Conservation (phyloP, 1,139 yeast genomes). For the Protomyces lactucae-debilis region DNA sequence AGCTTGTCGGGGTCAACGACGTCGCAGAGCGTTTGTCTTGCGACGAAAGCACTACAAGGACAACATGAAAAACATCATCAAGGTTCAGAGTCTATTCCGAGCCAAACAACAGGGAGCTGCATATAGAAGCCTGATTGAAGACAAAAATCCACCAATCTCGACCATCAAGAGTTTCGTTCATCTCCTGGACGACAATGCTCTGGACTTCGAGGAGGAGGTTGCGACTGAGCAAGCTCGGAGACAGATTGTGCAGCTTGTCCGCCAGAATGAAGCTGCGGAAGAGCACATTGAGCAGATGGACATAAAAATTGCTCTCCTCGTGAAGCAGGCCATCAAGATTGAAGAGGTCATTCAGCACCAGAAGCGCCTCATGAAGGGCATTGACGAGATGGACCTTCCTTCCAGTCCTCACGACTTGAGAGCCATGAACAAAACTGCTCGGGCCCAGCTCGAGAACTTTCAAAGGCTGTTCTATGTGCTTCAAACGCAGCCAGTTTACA, state of each 20-base stretch:
- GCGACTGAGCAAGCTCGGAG: slow-evolving; percentile 65
- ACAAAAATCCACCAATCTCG: slow-evolving; percentile 68
- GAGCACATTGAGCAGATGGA: slow-evolving; percentile 74
- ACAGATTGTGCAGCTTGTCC: slow-evolving; percentile 58
- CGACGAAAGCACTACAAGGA: slow-evolving; percentile 51
- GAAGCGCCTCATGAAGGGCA: slow-evolving; percentile 35
- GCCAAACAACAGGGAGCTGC: slow-evolving; percentile 67
- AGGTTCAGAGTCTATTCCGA: slow-evolving; percentile 68
- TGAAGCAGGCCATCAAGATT: slow-evolving; percentile 70
- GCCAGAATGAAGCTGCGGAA: slow-evolving; percentile 63
- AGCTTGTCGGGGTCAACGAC: slow-evolving; percentile 25
- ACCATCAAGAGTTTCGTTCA: slow-evolving; percentile 75
- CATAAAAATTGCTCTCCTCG: slow-evolving; percentile 69
- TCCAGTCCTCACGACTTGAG: slow-evolving; percentile 41
- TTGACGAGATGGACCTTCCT: background rate
- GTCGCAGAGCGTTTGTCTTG: slow-evolving; percentile 19
- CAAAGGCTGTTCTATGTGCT: slow-evolving; percentile 75
- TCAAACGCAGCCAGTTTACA: slow-evolving; percentile 78
- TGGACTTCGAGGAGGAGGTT: slow-evolving; percentile 71
- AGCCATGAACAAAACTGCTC: slow-evolving; percentile 42
- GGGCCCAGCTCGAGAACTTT: slow-evolving; percentile 53
- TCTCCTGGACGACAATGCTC: slow-evolving; percentile 66
- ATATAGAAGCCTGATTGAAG: slow-evolving; percentile 63
- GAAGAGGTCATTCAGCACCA: slow-evolving; percentile 66
- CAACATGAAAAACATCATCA: slow-evolving; percentile 56